Base-by-base conservation (phyloP, 495 filamentous ascomycete genomes). In the Penicillium ochrochloron region DNA sequence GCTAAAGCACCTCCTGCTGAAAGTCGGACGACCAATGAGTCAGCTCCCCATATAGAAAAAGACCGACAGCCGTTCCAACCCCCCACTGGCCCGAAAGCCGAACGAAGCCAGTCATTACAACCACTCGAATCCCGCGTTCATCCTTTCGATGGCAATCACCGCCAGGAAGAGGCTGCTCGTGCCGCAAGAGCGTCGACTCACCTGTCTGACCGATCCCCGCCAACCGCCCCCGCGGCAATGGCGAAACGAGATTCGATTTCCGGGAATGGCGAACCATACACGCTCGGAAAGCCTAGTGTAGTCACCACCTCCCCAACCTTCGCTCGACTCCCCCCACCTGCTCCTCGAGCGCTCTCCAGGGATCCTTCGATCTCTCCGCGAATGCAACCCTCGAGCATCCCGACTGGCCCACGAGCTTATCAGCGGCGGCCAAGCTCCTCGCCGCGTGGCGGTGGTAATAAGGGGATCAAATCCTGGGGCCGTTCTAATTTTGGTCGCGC, bases 381-480 rank as follows among this genome's bases (percentile, higher is more conserved):
- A 6, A 84, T 86, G 71, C 79, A 80, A 54, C 78, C 81, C 55
- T 83, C 84, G 14, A 79, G 76, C 34, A 85, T 88, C 29, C 87
- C 87, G 14, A 83, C 83, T 0, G 87, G 85, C 3, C 86, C 86
- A 31, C 83, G 87, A 31, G 84, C 84, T 11, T 78, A 79, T 25
- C 82, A 84, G 21, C 74, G 76, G 54, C 70, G 77, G 31, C 75
- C 69, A 29, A 68, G 60, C 59, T 62, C 66, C 37, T 70, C 72
- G 23, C 71, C 72, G 3, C 73, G 78, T 11, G 76, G 78, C 39
- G 75, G 67, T 41, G 54, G 44, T 12, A 62, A 57, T 21, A 85
- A 76, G 61, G 70, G 59, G 66, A 87, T 82, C 62, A 88, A 88
- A 59, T 85, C 85, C 69, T 90, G 87, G 87, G 82, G 86, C 59